Evolutionary conservation across 768 basidiomycete species (phyloP).

Genomic region (Mycena metata): DNA sequence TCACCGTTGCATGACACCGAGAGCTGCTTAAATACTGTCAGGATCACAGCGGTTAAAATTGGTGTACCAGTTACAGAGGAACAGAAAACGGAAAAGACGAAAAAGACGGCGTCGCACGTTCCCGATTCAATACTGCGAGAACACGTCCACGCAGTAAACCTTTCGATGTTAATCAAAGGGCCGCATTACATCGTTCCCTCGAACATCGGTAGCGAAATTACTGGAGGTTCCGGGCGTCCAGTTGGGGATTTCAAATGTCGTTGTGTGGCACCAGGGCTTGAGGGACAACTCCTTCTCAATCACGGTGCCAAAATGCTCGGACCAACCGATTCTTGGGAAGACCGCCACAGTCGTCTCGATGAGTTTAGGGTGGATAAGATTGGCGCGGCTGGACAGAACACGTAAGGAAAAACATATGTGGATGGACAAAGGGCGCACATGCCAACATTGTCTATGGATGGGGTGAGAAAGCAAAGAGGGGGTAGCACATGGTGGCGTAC

Average conservation of each 20-base stretch:
- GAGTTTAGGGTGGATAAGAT: conserved; percentile 56
- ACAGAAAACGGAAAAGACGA: background rate
- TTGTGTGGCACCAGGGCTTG: conserved; percentile 67
- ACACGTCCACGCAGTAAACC: background rate
- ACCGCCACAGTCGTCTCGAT: conserved; percentile 56
- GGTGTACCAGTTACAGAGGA: conserved; percentile 16
- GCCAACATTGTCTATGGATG: conserved; percentile 57
- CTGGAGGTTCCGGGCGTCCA: conserved; percentile 60
- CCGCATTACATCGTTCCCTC: conserved; percentile 58
- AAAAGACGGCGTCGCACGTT: conserved; percentile 10
- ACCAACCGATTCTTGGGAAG: conserved; percentile 62
- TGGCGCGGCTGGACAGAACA: conserved; percentile 53
- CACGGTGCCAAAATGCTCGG: conserved; percentile 56
- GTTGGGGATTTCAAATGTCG: conserved; percentile 60
- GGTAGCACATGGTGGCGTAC: conserved; percentile 42
- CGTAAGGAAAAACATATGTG: conserved; percentile 11
- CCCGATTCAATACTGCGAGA: conserved; percentile 22
- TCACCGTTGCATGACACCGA: background rate
- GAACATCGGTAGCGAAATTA: conserved; percentile 63
- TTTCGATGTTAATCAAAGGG: conserved; percentile 50
- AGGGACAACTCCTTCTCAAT: conserved; percentile 60
- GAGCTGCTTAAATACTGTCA: background rate
- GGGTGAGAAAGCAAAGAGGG: conserved; percentile 20
- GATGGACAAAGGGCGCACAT: conserved; percentile 47
- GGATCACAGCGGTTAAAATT: background rate